phyloP scores from a whole-genome alignment of 83 land plant species.

The Picea mariana region DNA sequence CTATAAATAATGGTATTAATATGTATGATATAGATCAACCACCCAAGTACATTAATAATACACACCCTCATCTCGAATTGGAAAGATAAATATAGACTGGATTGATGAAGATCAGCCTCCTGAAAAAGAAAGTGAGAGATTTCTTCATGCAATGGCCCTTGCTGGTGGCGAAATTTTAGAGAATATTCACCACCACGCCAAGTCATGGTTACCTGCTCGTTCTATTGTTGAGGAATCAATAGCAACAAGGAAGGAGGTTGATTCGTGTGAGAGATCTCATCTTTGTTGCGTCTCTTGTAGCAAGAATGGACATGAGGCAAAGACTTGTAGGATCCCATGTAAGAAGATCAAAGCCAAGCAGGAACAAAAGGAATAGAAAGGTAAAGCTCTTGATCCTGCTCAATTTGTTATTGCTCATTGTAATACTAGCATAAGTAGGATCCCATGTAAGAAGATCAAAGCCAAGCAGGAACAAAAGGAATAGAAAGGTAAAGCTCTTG shows the following conservation, averaged over 20 bases:
- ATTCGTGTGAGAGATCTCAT: slow-evolving; percentile 8
- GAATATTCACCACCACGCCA: slow-evolving; percentile 64
- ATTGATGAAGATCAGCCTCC: slow-evolving; percentile 80
- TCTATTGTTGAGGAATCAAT: slow-evolving; percentile 77
- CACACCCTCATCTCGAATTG: slow-evolving; percentile 83
- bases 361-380: no score
- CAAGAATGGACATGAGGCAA: no score
- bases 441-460: no score
- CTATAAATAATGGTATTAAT: slow-evolving; percentile 92
- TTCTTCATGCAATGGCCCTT: slow-evolving; percentile 73
- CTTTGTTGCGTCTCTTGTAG: no score
- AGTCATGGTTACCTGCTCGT: slow-evolving; percentile 91
- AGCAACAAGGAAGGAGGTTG: slow-evolving; percentile 52
- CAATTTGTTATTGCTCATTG: no score
- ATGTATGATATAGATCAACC: slow-evolving; percentile 83
- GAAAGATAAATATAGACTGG: slow-evolving; percentile 88
- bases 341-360: no score
- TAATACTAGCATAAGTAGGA: no score
- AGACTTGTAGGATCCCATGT: no score
- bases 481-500: no score
- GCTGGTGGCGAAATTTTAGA: slow-evolving; percentile 88
- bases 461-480: no score
- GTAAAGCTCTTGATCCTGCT: no score
- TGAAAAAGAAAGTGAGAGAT: slow-evolving; percentile 83
- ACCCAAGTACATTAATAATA: slow-evolving; percentile 81